A percentile compares a stretch with the other conserved stretches of the same genome.
phyloP scores from a whole-genome alignment of 2,329 filamentous ascomycete species.

The Neonectria magnoliae region DNA sequence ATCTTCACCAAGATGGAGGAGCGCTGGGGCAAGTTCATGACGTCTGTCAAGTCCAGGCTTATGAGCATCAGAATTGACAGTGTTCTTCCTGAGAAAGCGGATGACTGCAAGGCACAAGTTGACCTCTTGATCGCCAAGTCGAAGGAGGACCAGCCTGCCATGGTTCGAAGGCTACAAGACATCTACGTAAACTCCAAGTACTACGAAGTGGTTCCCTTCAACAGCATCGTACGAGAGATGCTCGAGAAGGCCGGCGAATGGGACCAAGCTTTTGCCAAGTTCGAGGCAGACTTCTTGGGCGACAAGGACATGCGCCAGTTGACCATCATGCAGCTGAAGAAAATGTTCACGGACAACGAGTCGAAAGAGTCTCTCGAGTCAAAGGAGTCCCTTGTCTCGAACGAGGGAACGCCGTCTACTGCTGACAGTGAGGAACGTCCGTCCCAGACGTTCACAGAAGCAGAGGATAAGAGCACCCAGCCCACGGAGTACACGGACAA shows the following conservation, averaged over 20 bases:
- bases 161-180: conserved; percentile 83
- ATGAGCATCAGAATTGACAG: conserved; percentile 92
- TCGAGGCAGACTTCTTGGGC: conserved; percentile 92
- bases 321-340: conserved; percentile 91
- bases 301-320: conserved; percentile 96
- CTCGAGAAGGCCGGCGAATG: conserved; percentile 93
- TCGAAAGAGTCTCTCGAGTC: conserved; percentile 84
- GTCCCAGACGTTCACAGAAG: conserved; percentile 57
- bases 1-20: conserved; percentile 84
- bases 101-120: conserved; percentile 83
- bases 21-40: conserved; percentile 86
- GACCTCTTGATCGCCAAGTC: conserved; percentile 81
- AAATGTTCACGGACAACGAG: conserved; percentile 92
- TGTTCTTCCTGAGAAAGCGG: conserved; percentile 85
- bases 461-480: conserved; percentile 59
- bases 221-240: conserved; percentile 86
- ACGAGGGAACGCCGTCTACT: conserved; percentile 71
- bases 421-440: conserved; percentile 60
- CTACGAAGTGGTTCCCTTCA: conserved; percentile 95
- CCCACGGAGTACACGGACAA: conserved; percentile 52
- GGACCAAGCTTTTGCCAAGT: conserved; percentile 90
- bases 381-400: conserved; percentile 75
- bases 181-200: conserved; percentile 95
- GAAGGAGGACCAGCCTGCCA: conserved; percentile 80
- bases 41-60: conserved; percentile 83